These are phyloP conservation scores for Elaeis guineensis DNA, from an alignment of 176 grass and related monocot species.

Conservation along the genomic window DNA sequence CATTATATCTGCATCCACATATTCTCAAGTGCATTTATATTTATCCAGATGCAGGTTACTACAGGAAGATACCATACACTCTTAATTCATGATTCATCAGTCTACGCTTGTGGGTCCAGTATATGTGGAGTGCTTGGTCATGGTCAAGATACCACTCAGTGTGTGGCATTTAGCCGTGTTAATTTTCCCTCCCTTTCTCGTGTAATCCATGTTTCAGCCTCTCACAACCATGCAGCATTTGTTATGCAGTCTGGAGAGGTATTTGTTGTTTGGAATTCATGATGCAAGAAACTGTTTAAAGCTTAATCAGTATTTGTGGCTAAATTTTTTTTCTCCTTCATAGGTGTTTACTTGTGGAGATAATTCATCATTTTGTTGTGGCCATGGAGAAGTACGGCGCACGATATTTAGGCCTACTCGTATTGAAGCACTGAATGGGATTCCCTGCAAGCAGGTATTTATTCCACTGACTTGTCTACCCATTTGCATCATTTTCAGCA, in stretches of 20 bases:
- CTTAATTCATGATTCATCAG: slow-evolving; percentile 84
- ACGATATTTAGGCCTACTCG: slow-evolving; percentile 87
- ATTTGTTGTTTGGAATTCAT: slow-evolving; percentile 17
- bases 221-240: slow-evolving; percentile 91
- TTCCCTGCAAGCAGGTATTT: slow-evolving; percentile 81
- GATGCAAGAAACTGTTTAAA: slow-evolving; percentile 1
- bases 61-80: slow-evolving; percentile 98
- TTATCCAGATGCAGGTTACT: slow-evolving; percentile 94
- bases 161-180: slow-evolving; percentile 64
- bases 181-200: slow-evolving; percentile 69
- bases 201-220: slow-evolving; percentile 82
- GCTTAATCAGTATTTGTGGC: background rate
- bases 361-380: slow-evolving; percentile 96
- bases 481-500: too few relatives aligned
- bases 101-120: slow-evolving; percentile 96
- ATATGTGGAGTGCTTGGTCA: slow-evolving; percentile 98
- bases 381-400: slow-evolving; percentile 74
- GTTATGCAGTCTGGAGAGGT: slow-evolving; percentile 91
- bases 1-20: background rate
- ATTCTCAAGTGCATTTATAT: slow-evolving; percentile 26
- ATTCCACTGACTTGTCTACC: too few relatives aligned
- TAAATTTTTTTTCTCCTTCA: background rate
- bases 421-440: slow-evolving; percentile 58
- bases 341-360: slow-evolving; percentile 98
- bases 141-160: slow-evolving; percentile 90